These are phyloP conservation scores for Glebionis coronaria DNA, from an alignment of 129 eudicot species.

Conservation along the genomic window DNA sequence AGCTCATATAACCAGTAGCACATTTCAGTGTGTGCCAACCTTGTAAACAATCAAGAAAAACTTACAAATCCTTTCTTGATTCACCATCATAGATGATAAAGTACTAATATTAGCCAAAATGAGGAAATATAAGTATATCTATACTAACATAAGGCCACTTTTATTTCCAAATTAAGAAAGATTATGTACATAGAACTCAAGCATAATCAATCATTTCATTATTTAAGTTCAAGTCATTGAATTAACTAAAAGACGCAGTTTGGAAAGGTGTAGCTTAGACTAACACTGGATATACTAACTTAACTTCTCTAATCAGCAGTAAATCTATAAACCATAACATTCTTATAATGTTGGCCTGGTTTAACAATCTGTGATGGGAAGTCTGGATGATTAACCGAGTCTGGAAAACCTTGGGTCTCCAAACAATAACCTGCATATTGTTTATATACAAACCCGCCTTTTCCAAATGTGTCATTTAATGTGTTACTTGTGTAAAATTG, in stretches of 20 bases:
- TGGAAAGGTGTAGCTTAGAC: no score
- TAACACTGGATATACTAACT: no score
- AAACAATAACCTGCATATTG: slow-evolving; percentile 46
- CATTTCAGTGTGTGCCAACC: no score
- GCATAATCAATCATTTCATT: neutral
- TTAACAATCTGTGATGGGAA: slow-evolving; percentile 75
- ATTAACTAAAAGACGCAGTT: no score
- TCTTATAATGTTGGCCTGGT: slow-evolving; percentile 48
- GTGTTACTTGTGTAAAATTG: slow-evolving; percentile 60
- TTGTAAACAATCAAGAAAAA: no score
- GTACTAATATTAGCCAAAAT: no score
- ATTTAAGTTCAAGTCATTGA: neutral
- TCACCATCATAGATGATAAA: no score
- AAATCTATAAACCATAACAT: slow-evolving; percentile 65
- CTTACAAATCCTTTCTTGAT: no score
- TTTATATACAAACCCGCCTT: slow-evolving; percentile 42
- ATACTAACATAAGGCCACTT: no score
- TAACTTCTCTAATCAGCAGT: slow-evolving; percentile 28
- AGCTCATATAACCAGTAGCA: no score
- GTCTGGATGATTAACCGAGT: slow-evolving; percentile 54
- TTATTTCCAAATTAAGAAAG: neutral
- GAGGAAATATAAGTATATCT: no score
- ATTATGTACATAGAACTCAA: neutral
- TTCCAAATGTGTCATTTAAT: slow-evolving; percentile 40
- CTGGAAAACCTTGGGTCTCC: slow-evolving; percentile 81